phyloP scores from a whole-genome alignment of 331 rosid species.

The Stylosanthes scabra region DNA sequence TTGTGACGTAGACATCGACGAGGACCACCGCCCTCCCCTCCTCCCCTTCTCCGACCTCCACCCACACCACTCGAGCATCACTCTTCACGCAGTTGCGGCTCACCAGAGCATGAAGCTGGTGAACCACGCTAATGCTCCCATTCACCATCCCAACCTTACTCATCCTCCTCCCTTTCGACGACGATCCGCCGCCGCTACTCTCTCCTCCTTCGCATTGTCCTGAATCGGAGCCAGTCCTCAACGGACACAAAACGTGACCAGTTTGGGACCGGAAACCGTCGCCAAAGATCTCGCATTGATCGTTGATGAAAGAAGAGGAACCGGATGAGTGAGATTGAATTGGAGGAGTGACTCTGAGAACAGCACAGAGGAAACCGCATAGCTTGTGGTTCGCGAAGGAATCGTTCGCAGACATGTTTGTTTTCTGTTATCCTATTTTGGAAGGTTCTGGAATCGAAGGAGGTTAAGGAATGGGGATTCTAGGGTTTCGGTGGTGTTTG shows the following conservation, averaged over 20 bases:
- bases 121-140: constrained; percentile 84
- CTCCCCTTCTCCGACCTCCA: constrained; percentile 35
- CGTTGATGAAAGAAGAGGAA: constrained; percentile 35
- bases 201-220: constrained; percentile 38
- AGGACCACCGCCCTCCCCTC: constrained; percentile 65
- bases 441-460: not conserved
- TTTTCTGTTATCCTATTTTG: not conserved
- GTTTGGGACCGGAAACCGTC: constrained; percentile 55
- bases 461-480: not conserved
- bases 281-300: constrained; percentile 50
- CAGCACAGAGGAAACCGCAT: constrained; percentile 81
- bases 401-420: constrained; percentile 43
- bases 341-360: constrained; percentile 51
- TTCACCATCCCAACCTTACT: constrained; percentile 70
- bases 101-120: constrained; percentile 77
- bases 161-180: constrained; percentile 48
- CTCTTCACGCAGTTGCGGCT: constrained; percentile 57
- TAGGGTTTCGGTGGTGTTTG: not conserved
- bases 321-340: not conserved
- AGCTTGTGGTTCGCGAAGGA: constrained; percentile 65
- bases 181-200: constrained; percentile 3
- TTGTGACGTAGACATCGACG: constrained; percentile 75
- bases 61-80: constrained; percentile 56
- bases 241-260: constrained; percentile 52
- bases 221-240: constrained; percentile 22